Base-by-base conservation (phyloP, 805 yeast genomes). In the Schwanniomyces vanrijiae region DNA sequence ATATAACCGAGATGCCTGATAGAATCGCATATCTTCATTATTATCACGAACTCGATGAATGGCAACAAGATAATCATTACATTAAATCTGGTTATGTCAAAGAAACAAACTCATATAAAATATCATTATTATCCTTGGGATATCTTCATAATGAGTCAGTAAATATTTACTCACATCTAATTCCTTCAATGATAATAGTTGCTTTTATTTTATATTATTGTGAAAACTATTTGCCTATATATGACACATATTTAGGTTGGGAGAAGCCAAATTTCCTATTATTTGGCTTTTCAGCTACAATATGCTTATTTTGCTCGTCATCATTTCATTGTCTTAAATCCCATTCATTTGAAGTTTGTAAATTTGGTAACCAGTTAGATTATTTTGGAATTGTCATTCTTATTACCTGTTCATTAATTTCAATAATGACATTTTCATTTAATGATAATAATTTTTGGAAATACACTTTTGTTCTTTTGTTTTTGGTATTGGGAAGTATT, bases 31-130 rank as follows among this genome's bases (percentile, higher is more conserved):
- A 48, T 24, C 52, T 61, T 18, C 50, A 52, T 38, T 68, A 62
- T 38, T 85, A 75, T 69, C 76, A 81, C 48, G 85, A 85, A 52
- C 61, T 87, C 22, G 87, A 83, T 20, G 77, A 67, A 13, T 86
- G 94, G 94, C 90, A 85, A 58, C 72, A 77, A 48, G 94, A 87
- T 58, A 87, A 87, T 60, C 86, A 83, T 53, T 82, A 64, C 58
- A 86, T 87, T 40, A 60, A 69, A 35, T 68, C 81, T 0, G 90
- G 90, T 4, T 87, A 87, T 55, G 84, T 86, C 16, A 73, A 71
- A 28, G 82, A 78, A 45, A 80, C 88, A 0, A 54, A 62, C 28
- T 78, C 85, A 25, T 75, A 66, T 51, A 42, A 47, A 37, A 65
- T 62, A 41, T 81, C 86, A 48, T 47, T 82, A 14, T 53, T 66